phyloP scores from a whole-genome alignment of 805 yeast genomes.

The Saturnispora zaruensis region DNA sequence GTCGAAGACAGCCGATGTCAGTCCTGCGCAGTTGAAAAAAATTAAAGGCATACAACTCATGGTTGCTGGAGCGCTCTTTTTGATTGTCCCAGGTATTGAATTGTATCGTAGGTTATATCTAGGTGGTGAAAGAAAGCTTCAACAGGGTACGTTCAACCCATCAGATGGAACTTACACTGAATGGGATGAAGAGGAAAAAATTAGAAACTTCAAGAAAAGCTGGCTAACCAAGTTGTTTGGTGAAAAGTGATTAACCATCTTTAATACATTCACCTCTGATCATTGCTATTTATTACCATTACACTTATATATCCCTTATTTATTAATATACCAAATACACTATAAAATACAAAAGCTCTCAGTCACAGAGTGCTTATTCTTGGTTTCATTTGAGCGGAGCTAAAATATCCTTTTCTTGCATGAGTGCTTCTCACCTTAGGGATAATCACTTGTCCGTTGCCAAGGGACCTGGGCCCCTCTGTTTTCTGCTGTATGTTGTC shows the following conservation, averaged over 20 bases:
- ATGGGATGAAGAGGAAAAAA: conserved; percentile 35
- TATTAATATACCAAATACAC: background rate
- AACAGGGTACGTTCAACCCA: conserved; percentile 37
- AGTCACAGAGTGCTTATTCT: conserved; percentile 9
- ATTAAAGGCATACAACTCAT: conserved; percentile 26
- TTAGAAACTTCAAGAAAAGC: conserved; percentile 29
- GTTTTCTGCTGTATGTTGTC: background rate
- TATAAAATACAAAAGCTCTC: background rate
- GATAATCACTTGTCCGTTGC: background rate
- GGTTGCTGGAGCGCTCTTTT: conserved; percentile 24
- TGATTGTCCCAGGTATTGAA: conserved; percentile 26
- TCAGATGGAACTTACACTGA: conserved; percentile 37
- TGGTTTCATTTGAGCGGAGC: background rate
- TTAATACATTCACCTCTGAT: background rate
- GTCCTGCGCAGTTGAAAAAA: conserved; percentile 20
- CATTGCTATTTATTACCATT: background rate
- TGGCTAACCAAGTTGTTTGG: conserved; percentile 38
- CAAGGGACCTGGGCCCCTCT: background rate
- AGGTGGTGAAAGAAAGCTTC: conserved; percentile 37
- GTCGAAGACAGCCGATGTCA: conserved; percentile 9
- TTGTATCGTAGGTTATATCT: conserved; percentile 28
- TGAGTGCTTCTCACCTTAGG: conserved; percentile 4
- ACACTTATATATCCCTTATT: background rate
- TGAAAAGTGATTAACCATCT: conserved; percentile 25
- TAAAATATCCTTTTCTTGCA: conserved; percentile 3